Evolutionary conservation across 1,139 yeast genomes (phyloP), one percentile per base, ranked within the genome.

Genomic region (Pichia sp.): DNA sequence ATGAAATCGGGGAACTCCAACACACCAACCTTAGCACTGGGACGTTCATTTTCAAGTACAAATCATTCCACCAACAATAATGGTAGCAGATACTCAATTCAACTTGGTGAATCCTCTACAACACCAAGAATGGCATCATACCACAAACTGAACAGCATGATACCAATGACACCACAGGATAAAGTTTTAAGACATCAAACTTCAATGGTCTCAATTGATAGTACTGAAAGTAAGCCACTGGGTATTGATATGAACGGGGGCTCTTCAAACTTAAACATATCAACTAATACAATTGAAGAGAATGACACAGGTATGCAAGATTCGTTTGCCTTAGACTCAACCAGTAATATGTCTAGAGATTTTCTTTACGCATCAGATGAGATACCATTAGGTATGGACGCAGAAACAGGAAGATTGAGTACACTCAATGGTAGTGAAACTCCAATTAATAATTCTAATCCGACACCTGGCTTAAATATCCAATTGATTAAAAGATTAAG

Each of bases 401-500:
- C 56, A 11, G 62, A 55, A 35, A 58, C 59, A 24, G 54, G 47
- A 23, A 42, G 39, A 29, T 42, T 49, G 8, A 51, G 48, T 45
- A 51, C 53, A 9, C 20, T 48, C 1, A 52, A 56, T 26, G 61
- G 59, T 7, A 47, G 54, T 7, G 49, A 43, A 22, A 44, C 52
- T 1, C 41, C 40, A 6, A 39, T 34, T 11, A 32, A 30, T 24
- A 24, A 35, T 7, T 42, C 40, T 23, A 23, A 23, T n/a, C 13
- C 27, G 2, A 22, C 38, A 13, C 25, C 38, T 15, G 58, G 59
- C 2, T 52, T 71, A 3, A 70, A 75, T 43, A 73, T 82, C 43
- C 95, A 85, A 59, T 62, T 87, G 32, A 74, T 87, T 39, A 82
- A 84, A 54, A 82, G 83, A 56, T 74, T 88, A 76, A 76, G 88